Percentiles rank a stretch among this genome's conserved stretches.
phyloP scores from a whole-genome alignment of 164 flowering plant species.

The Nymphaea colorata region DNA sequence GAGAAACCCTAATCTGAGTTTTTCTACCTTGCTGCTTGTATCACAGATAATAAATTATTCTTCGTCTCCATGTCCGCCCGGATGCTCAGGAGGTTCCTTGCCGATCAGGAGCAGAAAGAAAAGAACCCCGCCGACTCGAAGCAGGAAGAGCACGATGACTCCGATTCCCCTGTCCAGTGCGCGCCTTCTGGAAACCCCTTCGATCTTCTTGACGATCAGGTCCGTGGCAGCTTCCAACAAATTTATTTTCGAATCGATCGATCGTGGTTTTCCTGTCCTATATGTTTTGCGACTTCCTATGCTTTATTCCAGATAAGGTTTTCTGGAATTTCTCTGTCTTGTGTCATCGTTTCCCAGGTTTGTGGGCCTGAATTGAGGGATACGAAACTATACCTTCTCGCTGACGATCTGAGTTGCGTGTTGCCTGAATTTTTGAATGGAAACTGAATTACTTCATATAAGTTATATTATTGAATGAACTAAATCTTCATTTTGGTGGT shows the following conservation, averaged over 20 bases:
- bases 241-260: not conserved
- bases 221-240: not conserved
- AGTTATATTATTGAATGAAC: too few species aligned
- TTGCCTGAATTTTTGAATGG: too few species aligned
- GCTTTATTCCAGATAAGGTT: not conserved
- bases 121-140: not conserved
- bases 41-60: too few species aligned
- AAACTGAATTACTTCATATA: too few species aligned
- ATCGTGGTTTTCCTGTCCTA: not conserved
- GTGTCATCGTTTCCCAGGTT: not conserved
- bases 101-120: slow-evolving; percentile 22
- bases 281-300: not conserved
- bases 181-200: slow-evolving; percentile 26
- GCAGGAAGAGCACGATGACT: slow-evolving; percentile 11
- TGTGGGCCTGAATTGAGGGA: not conserved
- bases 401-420: not conserved
- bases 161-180: slow-evolving; percentile 11
- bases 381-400: not conserved
- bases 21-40: too few species aligned
- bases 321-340: not conserved
- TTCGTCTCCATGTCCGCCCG: slow-evolving; percentile 22
- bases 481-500: too few species aligned
- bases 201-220: slow-evolving; percentile 31
- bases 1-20: too few species aligned
- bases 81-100: slow-evolving; percentile 25